Percentiles rank a stretch among this genome's conserved stretches.
These are phyloP conservation scores for Massariosphaeria phaeospora DNA, from an alignment of 495 filamentous ascomycete genomes.

Conservation along the genomic window DNA sequence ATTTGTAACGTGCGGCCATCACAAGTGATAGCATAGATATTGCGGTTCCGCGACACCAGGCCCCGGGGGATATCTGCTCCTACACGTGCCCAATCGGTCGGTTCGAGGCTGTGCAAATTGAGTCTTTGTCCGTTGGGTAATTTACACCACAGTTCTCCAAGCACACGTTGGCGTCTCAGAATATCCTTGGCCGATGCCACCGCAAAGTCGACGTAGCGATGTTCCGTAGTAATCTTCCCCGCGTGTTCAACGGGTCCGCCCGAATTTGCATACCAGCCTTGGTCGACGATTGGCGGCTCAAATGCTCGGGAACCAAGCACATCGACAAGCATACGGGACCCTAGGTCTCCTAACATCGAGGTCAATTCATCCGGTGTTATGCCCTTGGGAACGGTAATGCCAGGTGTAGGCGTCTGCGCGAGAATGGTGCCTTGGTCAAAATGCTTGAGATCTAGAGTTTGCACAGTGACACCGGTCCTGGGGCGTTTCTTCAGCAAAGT, in stretches of 20 bases:
- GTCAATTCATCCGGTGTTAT: constrained; percentile 38
- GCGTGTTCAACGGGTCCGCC: constrained; percentile 14
- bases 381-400: constrained; percentile 47
- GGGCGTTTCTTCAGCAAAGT: constrained; percentile 57
- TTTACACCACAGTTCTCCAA: constrained; percentile 51
- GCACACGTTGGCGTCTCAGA: constrained; percentile 46
- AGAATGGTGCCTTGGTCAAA: constrained; percentile 80
- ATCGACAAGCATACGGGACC: constrained; percentile 35
- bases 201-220: constrained; percentile 48
- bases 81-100: background rate
- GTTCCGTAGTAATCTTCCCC: constrained; percentile 17
- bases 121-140: constrained; percentile 9
- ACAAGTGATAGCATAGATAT: background rate
- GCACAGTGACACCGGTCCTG: constrained; percentile 69
- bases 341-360: constrained; percentile 42
- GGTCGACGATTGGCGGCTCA: constrained; percentile 41
- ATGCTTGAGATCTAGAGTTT: constrained; percentile 67
- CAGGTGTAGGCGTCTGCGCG: constrained; percentile 56
- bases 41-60: background rate
- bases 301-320: constrained; percentile 51
- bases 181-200: constrained; percentile 49
- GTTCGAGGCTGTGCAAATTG: constrained; percentile 4
- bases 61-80: background rate
- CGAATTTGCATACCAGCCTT: constrained; percentile 20
- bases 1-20: background rate